Evolutionary conservation across 148 eudicot genomes (phyloP).

Genomic region (Camellia lanceoleosa): DNA sequence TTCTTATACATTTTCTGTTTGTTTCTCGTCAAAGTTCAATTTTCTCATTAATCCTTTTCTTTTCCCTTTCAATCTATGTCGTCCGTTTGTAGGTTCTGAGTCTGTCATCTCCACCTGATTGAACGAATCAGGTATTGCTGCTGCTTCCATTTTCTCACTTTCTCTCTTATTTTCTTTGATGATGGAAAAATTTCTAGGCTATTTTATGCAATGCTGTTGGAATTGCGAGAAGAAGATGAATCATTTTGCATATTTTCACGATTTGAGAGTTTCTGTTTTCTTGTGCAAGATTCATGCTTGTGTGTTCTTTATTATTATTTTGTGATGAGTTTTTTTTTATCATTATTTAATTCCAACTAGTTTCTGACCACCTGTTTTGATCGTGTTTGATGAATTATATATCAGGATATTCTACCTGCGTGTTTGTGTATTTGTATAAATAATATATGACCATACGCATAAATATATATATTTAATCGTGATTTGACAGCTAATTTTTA

Average conservation of each 20-base stretch:
- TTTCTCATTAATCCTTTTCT: background rate
- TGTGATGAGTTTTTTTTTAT: too few species aligned
- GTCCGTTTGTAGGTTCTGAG: background rate
- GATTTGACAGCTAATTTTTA: background rate
- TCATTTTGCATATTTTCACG: background rate
- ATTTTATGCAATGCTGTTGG: background rate
- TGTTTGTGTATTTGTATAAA: background rate
- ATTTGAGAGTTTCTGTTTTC: too few species aligned
- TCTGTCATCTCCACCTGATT: background rate
- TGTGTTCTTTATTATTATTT: background rate
- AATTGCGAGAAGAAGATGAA: background rate
- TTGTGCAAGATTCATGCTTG: background rate
- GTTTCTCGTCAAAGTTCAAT: slow-evolving; percentile 1
- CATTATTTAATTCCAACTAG: background rate
- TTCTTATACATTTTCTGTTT: background rate
- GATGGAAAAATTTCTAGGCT: too few species aligned
- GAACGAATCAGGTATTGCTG: background rate
- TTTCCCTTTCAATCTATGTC: background rate
- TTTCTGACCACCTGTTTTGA: too few species aligned
- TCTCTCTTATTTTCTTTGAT: too few species aligned
- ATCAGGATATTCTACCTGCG: background rate
- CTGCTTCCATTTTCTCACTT: too few species aligned
- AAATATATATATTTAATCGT: background rate
- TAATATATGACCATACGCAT: background rate
- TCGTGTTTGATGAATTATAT: background rate